phyloP scores from a whole-genome alignment of 805 yeast species.

The Soucietia sequanensis region DNA sequence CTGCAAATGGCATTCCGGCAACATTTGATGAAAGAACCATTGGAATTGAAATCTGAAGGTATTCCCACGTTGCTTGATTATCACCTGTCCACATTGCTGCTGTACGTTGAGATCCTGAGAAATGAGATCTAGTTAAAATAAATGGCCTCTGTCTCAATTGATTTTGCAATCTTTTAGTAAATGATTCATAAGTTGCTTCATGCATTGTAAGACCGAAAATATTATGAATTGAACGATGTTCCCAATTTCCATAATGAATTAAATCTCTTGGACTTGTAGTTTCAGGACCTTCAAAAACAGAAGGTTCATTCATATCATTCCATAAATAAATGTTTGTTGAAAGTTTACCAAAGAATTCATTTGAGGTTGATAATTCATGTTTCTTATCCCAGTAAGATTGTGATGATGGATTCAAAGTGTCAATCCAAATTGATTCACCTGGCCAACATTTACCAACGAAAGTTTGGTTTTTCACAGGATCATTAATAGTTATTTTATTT shows the following conservation, averaged over 20 bases:
- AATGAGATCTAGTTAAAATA: slow-evolving; percentile 80
- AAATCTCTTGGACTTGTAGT: slow-evolving; percentile 83
- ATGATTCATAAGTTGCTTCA: slow-evolving; percentile 72
- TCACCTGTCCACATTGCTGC: slow-evolving; percentile 99
- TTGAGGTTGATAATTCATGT: slow-evolving; percentile 44
- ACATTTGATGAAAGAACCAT: slow-evolving; percentile 81
- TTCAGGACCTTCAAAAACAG: slow-evolving; percentile 93
- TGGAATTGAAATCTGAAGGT: slow-evolving; percentile 75
- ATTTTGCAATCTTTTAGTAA: slow-evolving; percentile 48
- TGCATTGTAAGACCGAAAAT: slow-evolving; percentile 77
- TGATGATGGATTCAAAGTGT: slow-evolving; percentile 67
- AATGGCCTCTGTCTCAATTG: slow-evolving; percentile 70
- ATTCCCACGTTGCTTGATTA: slow-evolving; percentile 90
- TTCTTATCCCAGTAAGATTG: slow-evolving; percentile 58
- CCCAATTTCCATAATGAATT: slow-evolving; percentile 77
- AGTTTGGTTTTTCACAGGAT: slow-evolving; percentile 45
- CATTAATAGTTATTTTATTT: slow-evolving; percentile 44
- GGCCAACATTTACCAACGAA: slow-evolving; percentile 97
- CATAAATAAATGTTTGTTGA: slow-evolving; percentile 76
- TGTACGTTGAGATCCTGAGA: slow-evolving; percentile 86
- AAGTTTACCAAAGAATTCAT: slow-evolving; percentile 39
- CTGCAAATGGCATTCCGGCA: slow-evolving; percentile 87
- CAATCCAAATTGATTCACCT: slow-evolving; percentile 93
- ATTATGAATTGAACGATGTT: slow-evolving; percentile 91
- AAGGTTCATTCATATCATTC: slow-evolving; percentile 99